Base-by-base conservation (phyloP, 2,329 filamentous ascomycete species). In the Fusarium concolor region DNA sequence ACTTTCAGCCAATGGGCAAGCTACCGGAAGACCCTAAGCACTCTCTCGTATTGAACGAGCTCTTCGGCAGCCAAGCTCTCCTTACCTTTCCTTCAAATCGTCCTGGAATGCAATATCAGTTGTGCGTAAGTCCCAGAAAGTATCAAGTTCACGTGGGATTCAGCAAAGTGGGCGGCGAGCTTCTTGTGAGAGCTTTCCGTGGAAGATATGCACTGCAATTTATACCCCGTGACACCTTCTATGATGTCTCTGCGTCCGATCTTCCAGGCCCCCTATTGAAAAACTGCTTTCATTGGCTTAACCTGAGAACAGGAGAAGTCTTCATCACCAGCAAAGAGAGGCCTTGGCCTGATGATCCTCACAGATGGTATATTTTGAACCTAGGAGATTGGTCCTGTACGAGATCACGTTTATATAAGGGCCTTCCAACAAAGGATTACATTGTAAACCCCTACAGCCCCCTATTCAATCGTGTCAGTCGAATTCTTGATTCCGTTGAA, bases 201-300 rank as follows among this genome's bases (percentile, higher is more conserved):
- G 22, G 39, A 3, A 31, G 18, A 2, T 71, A 73, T 42, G 65
- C 66, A 1, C 44, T 74, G 14, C 70, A 74, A 35, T 41, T 74
- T 12, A 71, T 74, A 26, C 70, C 57, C 5, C 62, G 68, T 24
- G 63, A 69, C 2, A 47, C 17, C 4, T 74, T 74, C 14, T 54
- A 51, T 3, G 54, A 63, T 29, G 60, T 44, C 3, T 38, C 56
- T 14, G 26, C 61, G 15, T 71, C 52, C 1, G 86, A 88, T 64
- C 76, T 90, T 1, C 89, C 88, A 0, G 71, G 68, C 0, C 72
- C 80, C 2, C 74, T 91, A 0, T 63, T 87, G 0, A 68, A 83
- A 0, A 75, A 81, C 11, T 89, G 84, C 46, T 79, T 85, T 3
- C 88, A 91, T 62, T 90, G 87, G 87, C 75, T 90, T 38, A 67